Percentiles rank a stretch among this genome's conserved stretches.
Conservation (phyloP, 2,329 filamentous ascomycete species). For the Pseudocercospora crystallina region DNA sequence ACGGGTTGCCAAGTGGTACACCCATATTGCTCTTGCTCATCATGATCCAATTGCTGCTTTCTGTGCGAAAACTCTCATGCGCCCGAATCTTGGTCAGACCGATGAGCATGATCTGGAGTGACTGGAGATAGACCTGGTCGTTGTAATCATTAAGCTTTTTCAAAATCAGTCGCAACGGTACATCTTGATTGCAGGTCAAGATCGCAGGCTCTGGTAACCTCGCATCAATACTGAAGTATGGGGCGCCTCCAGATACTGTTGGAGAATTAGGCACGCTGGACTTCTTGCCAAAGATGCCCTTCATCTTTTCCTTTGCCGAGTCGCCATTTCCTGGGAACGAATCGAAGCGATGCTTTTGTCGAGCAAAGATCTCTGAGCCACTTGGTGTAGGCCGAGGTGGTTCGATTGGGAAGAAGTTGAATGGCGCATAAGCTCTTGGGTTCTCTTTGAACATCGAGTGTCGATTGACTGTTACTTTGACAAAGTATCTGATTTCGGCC, state of each 20-base stretch:
- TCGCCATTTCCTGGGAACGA: slow-evolving; percentile 19
- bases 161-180: slow-evolving; percentile 77
- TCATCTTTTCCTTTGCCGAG: slow-evolving; percentile 50
- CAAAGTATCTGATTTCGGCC: slow-evolving; percentile 88
- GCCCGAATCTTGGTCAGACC: slow-evolving; percentile 77
- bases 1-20: slow-evolving; percentile 63
- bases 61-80: slow-evolving; percentile 69
- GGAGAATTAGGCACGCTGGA: slow-evolving; percentile 20
- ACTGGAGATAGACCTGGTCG: slow-evolving; percentile 72
- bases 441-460: slow-evolving; percentile 90
- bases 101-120: slow-evolving; percentile 78
- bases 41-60: slow-evolving; percentile 74
- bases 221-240: slow-evolving; percentile 74
- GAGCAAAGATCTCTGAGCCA: slow-evolving; percentile 79
- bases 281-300: slow-evolving; percentile 57
- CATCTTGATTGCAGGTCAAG: slow-evolving; percentile 80
- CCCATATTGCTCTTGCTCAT: slow-evolving; percentile 69
- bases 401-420: slow-evolving; percentile 92
- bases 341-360: slow-evolving; percentile 65
- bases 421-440: slow-evolving; percentile 62
- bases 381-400: slow-evolving; percentile 69
- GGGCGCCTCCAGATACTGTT: slow-evolving; percentile 36
- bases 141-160: slow-evolving; percentile 70
- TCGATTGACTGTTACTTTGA: slow-evolving; percentile 93
- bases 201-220: slow-evolving; percentile 84